These are phyloP conservation scores for Penicillium soppii DNA, from an alignment of 495 filamentous ascomycete species.

Conservation along the genomic window DNA sequence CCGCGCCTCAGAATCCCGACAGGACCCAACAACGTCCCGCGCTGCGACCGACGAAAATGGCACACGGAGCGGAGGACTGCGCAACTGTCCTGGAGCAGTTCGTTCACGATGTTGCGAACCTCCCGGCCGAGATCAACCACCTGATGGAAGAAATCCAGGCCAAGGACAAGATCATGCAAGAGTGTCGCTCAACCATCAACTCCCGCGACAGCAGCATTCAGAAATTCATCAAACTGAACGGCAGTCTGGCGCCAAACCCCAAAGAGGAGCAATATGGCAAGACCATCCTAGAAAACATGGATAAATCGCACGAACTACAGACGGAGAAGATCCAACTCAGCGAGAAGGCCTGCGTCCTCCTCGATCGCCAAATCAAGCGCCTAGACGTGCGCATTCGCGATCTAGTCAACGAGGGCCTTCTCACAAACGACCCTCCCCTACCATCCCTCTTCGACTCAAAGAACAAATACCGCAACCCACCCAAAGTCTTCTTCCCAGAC, in stretches of 20 bases:
- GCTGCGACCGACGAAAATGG: slow-evolving; percentile 25
- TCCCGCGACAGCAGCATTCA: slow-evolving; percentile 80
- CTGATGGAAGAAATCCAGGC: slow-evolving; percentile 91
- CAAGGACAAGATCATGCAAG: slow-evolving; percentile 78
- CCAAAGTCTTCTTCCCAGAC: slow-evolving; percentile 50
- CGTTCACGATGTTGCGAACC: slow-evolving; percentile 83
- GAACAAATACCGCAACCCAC: slow-evolving; percentile 56
- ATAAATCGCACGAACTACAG: slow-evolving; percentile 69
- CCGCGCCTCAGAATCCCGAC: background rate
- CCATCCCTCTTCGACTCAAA: slow-evolving; percentile 72
- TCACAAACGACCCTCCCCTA: slow-evolving; percentile 72
- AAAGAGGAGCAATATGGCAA: slow-evolving; percentile 77
- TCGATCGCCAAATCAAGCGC: slow-evolving; percentile 86
- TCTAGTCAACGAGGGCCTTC: slow-evolving; percentile 74
- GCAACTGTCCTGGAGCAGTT: slow-evolving; percentile 91
- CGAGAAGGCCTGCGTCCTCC: slow-evolving; percentile 70
- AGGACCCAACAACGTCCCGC: background rate
- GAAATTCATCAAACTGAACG: slow-evolving; percentile 84
- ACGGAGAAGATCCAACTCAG: slow-evolving; percentile 83
- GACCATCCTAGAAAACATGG: slow-evolving; percentile 69
- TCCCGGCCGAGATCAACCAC: slow-evolving; percentile 88
- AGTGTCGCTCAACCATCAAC: slow-evolving; percentile 70
- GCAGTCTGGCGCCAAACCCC: slow-evolving; percentile 76
- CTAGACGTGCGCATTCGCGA: slow-evolving; percentile 85
- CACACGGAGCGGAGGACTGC: slow-evolving; percentile 65